Evolutionary conservation across 2,329 filamentous ascomycete species (phyloP).

Genomic region (Huntiella decipiens): DNA sequence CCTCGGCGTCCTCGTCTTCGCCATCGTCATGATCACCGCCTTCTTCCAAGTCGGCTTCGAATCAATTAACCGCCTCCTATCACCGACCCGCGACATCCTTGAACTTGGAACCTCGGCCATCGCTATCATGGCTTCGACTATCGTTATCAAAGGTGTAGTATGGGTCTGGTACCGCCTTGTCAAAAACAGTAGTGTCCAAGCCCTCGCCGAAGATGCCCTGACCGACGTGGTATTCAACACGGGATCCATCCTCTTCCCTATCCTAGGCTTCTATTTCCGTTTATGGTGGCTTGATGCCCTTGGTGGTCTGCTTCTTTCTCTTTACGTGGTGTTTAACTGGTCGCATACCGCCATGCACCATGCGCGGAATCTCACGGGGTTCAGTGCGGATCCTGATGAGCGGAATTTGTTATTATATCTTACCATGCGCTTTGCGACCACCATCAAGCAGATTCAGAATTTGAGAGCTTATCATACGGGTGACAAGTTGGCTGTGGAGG

Average conservation of each 20-base stretch:
- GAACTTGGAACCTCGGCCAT: slow-evolving; percentile 54
- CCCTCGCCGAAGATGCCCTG: slow-evolving; percentile 39
- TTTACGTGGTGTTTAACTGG: slow-evolving; percentile 68
- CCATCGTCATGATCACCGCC: slow-evolving; percentile 69
- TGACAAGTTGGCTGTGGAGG: slow-evolving; percentile 64
- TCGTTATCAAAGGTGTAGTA: slow-evolving; percentile 62
- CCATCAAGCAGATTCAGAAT: slow-evolving; percentile 71
- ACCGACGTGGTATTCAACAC: slow-evolving; percentile 81
- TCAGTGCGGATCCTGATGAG: slow-evolving; percentile 61
- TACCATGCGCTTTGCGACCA: slow-evolving; percentile 82
- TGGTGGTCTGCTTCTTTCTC: slow-evolving; percentile 58
- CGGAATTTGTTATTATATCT: slow-evolving; percentile 74
- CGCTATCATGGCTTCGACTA: slow-evolving; percentile 61
- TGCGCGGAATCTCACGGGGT: slow-evolving; percentile 63
- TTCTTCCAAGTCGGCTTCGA: slow-evolving; percentile 62
- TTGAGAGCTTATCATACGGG: slow-evolving; percentile 71
- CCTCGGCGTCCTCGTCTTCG: slow-evolving; percentile 64
- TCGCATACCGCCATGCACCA: slow-evolving; percentile 53
- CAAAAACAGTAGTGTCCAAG: slow-evolving; percentile 70
- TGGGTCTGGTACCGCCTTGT: slow-evolving; percentile 81
- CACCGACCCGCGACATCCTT: slow-evolving; percentile 47
- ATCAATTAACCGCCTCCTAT: slow-evolving; percentile 44
- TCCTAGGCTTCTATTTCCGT: slow-evolving; percentile 54
- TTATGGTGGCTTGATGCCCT: slow-evolving; percentile 74
- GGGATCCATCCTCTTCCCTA: slow-evolving; percentile 73